Evolutionary conservation across 345 rosid species (phyloP).

Genomic region (Gossypium sturtianum): DNA sequence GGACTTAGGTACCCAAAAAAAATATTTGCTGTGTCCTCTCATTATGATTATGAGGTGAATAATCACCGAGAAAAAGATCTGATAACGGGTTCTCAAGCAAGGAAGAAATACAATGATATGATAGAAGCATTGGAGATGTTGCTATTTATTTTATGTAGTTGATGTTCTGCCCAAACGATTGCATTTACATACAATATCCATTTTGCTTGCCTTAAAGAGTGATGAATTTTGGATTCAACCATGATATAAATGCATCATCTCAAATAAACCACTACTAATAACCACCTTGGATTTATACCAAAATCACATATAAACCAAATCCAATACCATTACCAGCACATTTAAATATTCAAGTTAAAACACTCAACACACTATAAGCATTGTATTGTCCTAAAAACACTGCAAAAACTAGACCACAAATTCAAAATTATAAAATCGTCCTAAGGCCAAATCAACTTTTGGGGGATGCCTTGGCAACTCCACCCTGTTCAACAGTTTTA

Average conservation of each 20-base stretch:
- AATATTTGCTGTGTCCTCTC: too few relatives aligned
- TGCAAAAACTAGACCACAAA: background rate
- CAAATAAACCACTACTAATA: background rate
- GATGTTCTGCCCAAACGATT: too few relatives aligned
- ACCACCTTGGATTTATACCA: background rate
- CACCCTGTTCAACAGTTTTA: conserved; percentile 54
- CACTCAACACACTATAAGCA: background rate
- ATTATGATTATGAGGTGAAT: too few relatives aligned
- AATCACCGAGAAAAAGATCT: too few relatives aligned
- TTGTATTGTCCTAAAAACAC: background rate
- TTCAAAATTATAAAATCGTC: background rate
- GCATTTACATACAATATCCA: too few relatives aligned
- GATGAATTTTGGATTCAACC: too few relatives aligned
- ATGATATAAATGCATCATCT: conserved; percentile 11
- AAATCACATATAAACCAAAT: background rate
- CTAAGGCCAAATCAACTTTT: conserved; percentile 24
- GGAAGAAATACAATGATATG: too few relatives aligned
- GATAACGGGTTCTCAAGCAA: too few relatives aligned
- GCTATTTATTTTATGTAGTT: too few relatives aligned
- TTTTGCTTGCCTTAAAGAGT: too few relatives aligned
- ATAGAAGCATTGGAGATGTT: too few relatives aligned
- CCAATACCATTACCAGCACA: background rate
- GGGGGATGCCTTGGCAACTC: conserved; percentile 68
- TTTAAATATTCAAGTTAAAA: background rate
- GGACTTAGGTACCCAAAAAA: too few relatives aligned